Conservation (phyloP, 164 flowering plant species). For the Dillenia turbinata region DNA sequence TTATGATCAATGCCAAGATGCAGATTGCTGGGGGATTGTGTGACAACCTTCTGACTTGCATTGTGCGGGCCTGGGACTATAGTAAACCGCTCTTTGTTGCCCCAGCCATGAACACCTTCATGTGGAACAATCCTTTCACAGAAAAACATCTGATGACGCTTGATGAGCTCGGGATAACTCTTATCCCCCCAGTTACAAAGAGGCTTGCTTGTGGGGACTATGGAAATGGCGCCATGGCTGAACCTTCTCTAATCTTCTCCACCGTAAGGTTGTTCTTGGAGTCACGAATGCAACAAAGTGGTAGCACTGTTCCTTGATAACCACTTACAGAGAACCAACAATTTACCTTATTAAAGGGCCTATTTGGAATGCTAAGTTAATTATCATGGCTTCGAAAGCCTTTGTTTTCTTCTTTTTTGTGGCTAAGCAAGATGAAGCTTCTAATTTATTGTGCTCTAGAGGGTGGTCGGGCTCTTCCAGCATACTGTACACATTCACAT, state of each 20-base stretch:
- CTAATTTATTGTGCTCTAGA: too few relatives aligned
- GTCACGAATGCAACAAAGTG: conserved; percentile 24
- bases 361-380: too few relatives aligned
- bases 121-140: conserved; percentile 93
- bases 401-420: too few relatives aligned
- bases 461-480: too few relatives aligned
- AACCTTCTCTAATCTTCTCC: conserved; percentile 62
- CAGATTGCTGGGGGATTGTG: conserved; percentile 90
- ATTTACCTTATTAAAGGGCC: too few relatives aligned
- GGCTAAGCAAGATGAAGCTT: too few relatives aligned
- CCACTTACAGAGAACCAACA: too few relatives aligned
- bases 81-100: conserved; percentile 80
- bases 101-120: conserved; percentile 92
- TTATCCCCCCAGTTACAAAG: conserved; percentile 78
- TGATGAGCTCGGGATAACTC: conserved; percentile 67
- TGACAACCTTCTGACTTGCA: conserved; percentile 84
- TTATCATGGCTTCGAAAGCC: too few relatives aligned
- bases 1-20: too few relatives aligned
- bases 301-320: neutral
- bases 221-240: conserved; percentile 97
- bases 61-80: conserved; percentile 93
- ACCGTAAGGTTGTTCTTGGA: conserved; percentile 70
- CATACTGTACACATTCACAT: too few relatives aligned
- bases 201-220: conserved; percentile 83
- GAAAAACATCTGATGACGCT: conserved; percentile 61